A percentile compares a stretch with the other conserved stretches of the same genome.
Evolutionary conservation across 768 basidiomycete genomes (phyloP).

Genomic region (Stropharia rugosoannulata): DNA sequence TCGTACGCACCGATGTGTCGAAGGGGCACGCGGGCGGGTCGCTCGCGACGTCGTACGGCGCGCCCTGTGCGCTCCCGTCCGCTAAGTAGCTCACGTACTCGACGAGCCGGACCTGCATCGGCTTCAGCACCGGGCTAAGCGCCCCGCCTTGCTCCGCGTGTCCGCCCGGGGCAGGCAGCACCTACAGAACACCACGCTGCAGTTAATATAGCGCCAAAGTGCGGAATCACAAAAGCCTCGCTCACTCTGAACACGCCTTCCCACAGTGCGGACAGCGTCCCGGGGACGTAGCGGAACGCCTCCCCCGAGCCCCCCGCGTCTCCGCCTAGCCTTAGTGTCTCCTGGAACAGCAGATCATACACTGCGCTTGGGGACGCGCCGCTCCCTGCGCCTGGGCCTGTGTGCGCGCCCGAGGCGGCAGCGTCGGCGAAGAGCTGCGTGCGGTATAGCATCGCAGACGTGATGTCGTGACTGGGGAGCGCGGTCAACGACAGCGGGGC

Average conservation of each 20-base stretch:
- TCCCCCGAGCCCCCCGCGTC: conserved; percentile 7
- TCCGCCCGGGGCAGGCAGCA: neutral
- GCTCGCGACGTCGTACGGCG: neutral
- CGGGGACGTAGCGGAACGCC: conserved; percentile 30
- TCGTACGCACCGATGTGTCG: conserved; percentile 12
- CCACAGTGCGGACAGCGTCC: conserved; percentile 56
- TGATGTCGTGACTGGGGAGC: conserved; percentile 46
- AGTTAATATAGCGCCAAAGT: neutral
- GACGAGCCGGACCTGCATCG: conserved; percentile 22
- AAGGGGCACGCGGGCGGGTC: conserved; percentile 6
- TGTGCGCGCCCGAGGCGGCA: neutral
- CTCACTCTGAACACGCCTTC: conserved; percentile 58
- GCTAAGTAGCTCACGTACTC: conserved; percentile 18
- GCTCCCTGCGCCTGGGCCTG: conserved; percentile 12
- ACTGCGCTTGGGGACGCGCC: conserved; percentile 24
- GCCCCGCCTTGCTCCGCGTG: neutral
- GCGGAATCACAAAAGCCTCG: conserved; percentile 18
- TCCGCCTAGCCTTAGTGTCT: conserved; percentile 8
- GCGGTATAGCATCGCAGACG: conserved; percentile 30
- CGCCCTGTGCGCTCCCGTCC: neutral
- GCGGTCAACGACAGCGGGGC: conserved; percentile 51
- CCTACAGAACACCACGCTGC: too few relatives aligned
- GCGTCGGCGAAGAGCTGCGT: conserved; percentile 50
- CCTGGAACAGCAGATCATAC: conserved; percentile 26
- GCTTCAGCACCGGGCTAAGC: conserved; percentile 11